These are phyloP conservation scores for Eustoma russellianum DNA, from an alignment of 257 asterid species.

Conservation along the genomic window DNA sequence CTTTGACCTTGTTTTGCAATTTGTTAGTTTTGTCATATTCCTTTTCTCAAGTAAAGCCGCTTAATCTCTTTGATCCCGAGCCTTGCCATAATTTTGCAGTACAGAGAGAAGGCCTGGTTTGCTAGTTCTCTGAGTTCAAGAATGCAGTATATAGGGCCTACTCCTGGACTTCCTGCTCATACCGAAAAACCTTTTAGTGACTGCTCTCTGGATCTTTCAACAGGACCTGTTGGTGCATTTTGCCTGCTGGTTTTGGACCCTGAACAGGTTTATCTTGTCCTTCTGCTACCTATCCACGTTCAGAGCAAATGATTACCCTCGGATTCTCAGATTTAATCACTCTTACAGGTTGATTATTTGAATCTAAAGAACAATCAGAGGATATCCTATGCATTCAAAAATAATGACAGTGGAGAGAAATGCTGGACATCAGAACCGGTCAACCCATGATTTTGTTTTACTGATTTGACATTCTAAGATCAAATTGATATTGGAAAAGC, in stretches of 20 bases:
- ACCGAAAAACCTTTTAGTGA: slow-evolving; percentile 27
- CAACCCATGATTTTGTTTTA: slow-evolving; percentile 34
- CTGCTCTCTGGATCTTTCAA: slow-evolving; percentile 46
- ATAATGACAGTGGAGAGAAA: slow-evolving; percentile 33
- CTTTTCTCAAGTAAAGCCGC: neutral
- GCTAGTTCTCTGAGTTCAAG: slow-evolving; percentile 69
- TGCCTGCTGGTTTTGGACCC: slow-evolving; percentile 75
- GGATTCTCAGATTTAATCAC: slow-evolving; percentile 3
- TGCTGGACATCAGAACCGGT: slow-evolving; percentile 49
- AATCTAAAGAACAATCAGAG: slow-evolving; percentile 80
- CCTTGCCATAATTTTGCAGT: slow-evolving; percentile 29
- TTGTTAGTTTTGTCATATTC: no score
- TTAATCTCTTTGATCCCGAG: slow-evolving; percentile 2
- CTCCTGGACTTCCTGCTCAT: slow-evolving; percentile 49
- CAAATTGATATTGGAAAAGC: no score
- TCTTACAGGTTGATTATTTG: slow-evolving; percentile 70
- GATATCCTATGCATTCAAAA: slow-evolving; percentile 33
- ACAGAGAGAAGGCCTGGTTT: slow-evolving; percentile 84
- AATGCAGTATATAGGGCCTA: slow-evolving; percentile 60
- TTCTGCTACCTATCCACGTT: neutral
- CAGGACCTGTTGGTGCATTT: slow-evolving; percentile 60
- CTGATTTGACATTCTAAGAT: no score
- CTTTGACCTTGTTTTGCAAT: neutral
- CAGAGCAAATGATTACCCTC: neutral
- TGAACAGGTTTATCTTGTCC: slow-evolving; percentile 46